Base-by-base conservation (phyloP, 352 stramenopile species). In the Halophytophthora polymorphica region DNA sequence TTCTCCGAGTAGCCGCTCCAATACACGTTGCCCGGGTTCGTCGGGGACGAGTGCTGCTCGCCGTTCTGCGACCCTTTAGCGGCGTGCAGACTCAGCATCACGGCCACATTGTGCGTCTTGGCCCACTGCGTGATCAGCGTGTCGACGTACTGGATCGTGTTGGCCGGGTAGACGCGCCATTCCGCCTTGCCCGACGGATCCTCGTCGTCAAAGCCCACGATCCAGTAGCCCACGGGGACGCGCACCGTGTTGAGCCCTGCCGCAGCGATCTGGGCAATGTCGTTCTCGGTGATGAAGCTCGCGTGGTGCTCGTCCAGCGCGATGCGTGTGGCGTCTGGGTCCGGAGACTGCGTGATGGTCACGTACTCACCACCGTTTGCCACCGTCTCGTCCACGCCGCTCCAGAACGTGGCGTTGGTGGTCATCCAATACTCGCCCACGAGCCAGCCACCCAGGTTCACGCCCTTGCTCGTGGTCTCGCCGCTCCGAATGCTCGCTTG, bases 391-490 rank as follows among this genome's bases (percentile, higher is more conserved):
- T 45, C 43, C 49, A 86, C 56, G 17, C 66, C 75, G 7, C 73
- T 55, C 81, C 77, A 91, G 36, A 90, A 71, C 28, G 84, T 65
- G 7, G 76, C 64, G 0, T 60, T 55, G 17, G 25, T 61, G 10
- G 77, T 88, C 83, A 93, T 93, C 80, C 83, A 93, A 50, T 87
- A 36, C 62, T 93, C 83, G 10, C 71, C 71, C 18, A 91, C 80
- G 28, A 91, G 75, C 80, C 83, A 93, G 17, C 69, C 71, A 17
- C 83, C 83, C 28, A 93, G 66, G 53, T 90, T 90, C 31, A 91
- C 83, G 19, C 77, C 83, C 43, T 73, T 73, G 46, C 66, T 79
- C 14, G 50, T 63, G 3, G 69, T 67, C 11, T 54, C 46, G 2
- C 80, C 83, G 18, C 59, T 58, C 41, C 80, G 80, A 55, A 93